Conservation (phyloP, 192 early-diverging fungal genomes). For the Backusella australiensis region DNA sequence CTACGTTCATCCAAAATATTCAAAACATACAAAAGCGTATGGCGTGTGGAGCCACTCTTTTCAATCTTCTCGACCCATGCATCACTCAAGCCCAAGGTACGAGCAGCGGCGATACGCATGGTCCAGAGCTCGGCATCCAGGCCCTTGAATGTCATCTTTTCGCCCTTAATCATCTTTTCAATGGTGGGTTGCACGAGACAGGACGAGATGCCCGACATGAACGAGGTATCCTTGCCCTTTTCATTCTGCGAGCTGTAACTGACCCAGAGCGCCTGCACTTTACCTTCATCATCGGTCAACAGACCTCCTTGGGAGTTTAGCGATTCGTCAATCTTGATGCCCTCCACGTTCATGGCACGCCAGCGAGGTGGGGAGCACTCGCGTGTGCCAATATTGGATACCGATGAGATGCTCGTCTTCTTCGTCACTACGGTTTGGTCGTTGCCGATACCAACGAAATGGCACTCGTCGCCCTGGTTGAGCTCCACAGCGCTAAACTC, state of each 20-base stretch:
- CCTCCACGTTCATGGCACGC: slow-evolving; percentile 56
- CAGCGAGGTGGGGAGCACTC: slow-evolving; percentile 70
- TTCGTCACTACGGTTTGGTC: slow-evolving; percentile 56
- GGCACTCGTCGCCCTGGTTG: slow-evolving; percentile 61
- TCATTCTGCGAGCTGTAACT: slow-evolving; percentile 72
- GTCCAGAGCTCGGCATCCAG: slow-evolving; percentile 64
- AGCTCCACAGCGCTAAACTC: slow-evolving; percentile 57
- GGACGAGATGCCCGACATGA: slow-evolving; percentile 58
- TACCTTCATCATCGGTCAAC: slow-evolving; percentile 55
- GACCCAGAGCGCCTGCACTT: slow-evolving; percentile 63
- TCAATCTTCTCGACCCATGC: slow-evolving; percentile 60
- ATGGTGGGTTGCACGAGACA: slow-evolving; percentile 50
- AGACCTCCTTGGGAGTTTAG: slow-evolving; percentile 67
- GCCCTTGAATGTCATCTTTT: slow-evolving; percentile 53
- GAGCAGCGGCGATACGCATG: slow-evolving; percentile 56
- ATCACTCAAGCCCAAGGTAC: slow-evolving; percentile 58
- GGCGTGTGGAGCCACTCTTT: slow-evolving; percentile 43
- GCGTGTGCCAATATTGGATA: slow-evolving; percentile 63
- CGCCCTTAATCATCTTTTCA: slow-evolving; percentile 43
- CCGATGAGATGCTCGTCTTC: slow-evolving; percentile 57
- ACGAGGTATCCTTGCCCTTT: slow-evolving; percentile 60
- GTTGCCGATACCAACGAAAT: slow-evolving; percentile 53
- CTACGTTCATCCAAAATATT: slow-evolving; percentile 56
- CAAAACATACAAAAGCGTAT: slow-evolving; percentile 56
- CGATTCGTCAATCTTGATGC: slow-evolving; percentile 69